Evolutionary conservation across 116 monocot genomes (phyloP).

Genomic region (Cymodocea nodosa): DNA sequence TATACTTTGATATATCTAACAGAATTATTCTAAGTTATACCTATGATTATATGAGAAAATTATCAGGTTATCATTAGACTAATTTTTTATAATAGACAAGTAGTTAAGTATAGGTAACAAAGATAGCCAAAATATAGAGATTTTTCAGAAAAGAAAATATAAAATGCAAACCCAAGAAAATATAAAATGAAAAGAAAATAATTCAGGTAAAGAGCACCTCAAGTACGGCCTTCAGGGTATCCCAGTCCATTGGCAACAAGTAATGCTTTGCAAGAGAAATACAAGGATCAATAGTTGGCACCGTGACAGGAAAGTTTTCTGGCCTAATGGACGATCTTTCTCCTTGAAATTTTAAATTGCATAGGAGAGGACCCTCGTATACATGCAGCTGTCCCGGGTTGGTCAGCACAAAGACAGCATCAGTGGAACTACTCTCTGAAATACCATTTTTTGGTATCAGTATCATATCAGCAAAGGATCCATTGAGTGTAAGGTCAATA

Average conservation of each 20-base stretch:
- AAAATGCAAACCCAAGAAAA: neutral
- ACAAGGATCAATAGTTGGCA: conserved; percentile 68
- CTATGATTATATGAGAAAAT: no score
- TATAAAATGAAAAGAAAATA: no score
- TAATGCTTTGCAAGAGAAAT: conserved; percentile 67
- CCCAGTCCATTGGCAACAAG: conserved; percentile 16
- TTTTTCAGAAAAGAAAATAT: neutral
- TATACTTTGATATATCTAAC: no score
- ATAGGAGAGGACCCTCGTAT: conserved; percentile 63
- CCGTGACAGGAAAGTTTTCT: conserved; percentile 54
- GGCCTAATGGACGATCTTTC: conserved; percentile 19
- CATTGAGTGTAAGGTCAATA: conserved; percentile 59
- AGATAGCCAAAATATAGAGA: neutral
- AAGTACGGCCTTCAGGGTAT: conserved; percentile 22
- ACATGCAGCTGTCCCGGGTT: conserved; percentile 86
- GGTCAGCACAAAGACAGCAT: conserved; percentile 74
- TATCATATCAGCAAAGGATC: conserved; percentile 97
- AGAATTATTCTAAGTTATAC: no score
- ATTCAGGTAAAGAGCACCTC: conserved; percentile 33
- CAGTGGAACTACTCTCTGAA: conserved; percentile 30
- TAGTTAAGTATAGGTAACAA: no score
- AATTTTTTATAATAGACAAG: no score
- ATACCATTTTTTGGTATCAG: conserved; percentile 59
- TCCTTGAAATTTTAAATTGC: conserved; percentile 32
- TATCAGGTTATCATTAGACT: no score